phyloP scores from a whole-genome alignment of 2,329 filamentous ascomycete genomes.

The Fonsecaea multimorphosa region DNA sequence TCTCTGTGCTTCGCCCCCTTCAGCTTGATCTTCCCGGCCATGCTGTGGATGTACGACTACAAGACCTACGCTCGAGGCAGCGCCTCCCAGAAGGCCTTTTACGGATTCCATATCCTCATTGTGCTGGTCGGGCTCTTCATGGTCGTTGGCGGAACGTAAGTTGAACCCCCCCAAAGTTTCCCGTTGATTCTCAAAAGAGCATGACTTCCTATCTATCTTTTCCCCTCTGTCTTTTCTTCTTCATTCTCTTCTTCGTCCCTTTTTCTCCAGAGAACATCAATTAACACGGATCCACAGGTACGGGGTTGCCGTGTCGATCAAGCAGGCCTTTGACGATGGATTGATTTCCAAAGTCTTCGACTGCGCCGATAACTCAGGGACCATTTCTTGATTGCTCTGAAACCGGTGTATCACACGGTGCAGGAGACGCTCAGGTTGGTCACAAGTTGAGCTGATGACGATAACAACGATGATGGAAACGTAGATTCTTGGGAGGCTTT shows the following conservation, averaged over 20 bases:
- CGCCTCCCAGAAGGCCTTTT: constrained; percentile 46
- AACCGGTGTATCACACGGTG: not conserved
- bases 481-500: too few relatives aligned
- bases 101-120: constrained; percentile 51
- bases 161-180: not conserved
- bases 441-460: too few relatives aligned
- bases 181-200: not conserved
- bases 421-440: too few relatives aligned
- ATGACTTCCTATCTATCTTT: too few relatives aligned
- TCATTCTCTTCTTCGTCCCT: not conserved
- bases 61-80: constrained; percentile 48
- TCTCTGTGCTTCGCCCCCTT: constrained; percentile 60
- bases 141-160: constrained; percentile 56
- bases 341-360: constrained; percentile 28
- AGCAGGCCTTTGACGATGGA: constrained; percentile 17
- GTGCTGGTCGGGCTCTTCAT: constrained; percentile 57
- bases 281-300: constrained; percentile 3
- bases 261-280: not conserved
- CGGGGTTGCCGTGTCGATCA: constrained; percentile 26
- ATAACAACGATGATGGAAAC: too few relatives aligned
- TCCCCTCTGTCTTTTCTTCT: not conserved
- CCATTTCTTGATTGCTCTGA: constrained; percentile 37
- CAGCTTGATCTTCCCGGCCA: constrained; percentile 56
- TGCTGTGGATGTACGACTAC: constrained; percentile 59
- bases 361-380: constrained; percentile 28